Conservation (phyloP, 495 filamentous ascomycete genomes). For the Hypoxylon lienhwacheense region DNA sequence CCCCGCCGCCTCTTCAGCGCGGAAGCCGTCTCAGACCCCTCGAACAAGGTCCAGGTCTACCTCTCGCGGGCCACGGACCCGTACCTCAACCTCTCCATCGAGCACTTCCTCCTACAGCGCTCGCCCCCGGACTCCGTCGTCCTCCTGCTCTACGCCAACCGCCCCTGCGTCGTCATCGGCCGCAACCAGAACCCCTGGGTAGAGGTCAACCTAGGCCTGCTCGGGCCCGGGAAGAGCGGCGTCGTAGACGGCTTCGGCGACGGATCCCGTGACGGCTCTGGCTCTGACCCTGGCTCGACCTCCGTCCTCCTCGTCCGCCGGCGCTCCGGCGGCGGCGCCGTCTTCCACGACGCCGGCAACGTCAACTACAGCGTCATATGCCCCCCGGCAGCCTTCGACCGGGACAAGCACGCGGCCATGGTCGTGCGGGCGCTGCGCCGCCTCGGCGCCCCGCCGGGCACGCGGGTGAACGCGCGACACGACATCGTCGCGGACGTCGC, state of each 20-base stretch:
- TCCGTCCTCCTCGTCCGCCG: constrained; percentile 71
- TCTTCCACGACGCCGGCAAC: constrained; percentile 91
- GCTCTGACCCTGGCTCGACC: too few species aligned
- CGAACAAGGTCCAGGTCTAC: constrained; percentile 62
- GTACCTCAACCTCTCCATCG: constrained; percentile 93
- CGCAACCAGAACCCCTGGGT: constrained; percentile 98
- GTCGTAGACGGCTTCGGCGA: neutral
- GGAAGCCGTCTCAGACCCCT: constrained; percentile 28
- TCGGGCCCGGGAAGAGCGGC: constrained; percentile 32
- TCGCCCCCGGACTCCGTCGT: constrained; percentile 69
- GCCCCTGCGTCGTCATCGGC: constrained; percentile 83
- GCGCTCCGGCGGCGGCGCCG: constrained; percentile 84
- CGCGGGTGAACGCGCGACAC: constrained; percentile 82
- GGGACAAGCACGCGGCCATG: constrained; percentile 89
- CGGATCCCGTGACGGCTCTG: constrained; percentile 20
- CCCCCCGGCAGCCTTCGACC: constrained; percentile 70
- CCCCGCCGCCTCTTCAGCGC: constrained; percentile 29
- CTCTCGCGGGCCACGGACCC: constrained; percentile 73
- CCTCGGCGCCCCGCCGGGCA: constrained; percentile 50
- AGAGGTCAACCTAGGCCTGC: constrained; percentile 72
- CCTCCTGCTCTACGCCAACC: constrained; percentile 85
- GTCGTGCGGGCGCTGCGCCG: constrained; percentile 72
- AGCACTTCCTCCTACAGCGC: constrained; percentile 81
- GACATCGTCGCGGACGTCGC: constrained; percentile 77
- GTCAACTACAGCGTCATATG: constrained; percentile 91